Percentiles rank a stretch among this genome's conserved stretches.
Evolutionary conservation across 2,329 filamentous ascomycete species (phyloP).

Genomic region (Fusarium sp.): DNA sequence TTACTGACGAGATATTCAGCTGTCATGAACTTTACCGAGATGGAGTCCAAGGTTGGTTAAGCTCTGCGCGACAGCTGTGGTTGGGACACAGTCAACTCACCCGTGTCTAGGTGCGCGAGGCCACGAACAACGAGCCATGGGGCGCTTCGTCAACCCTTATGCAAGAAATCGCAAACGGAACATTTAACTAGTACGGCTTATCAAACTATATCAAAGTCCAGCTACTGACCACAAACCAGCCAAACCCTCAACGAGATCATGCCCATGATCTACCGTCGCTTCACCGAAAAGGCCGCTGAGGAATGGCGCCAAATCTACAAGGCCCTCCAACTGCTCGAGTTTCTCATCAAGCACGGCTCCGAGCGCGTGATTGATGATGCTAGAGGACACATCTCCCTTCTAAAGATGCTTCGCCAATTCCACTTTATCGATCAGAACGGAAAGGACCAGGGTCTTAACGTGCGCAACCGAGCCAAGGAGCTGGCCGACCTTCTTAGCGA

Average conservation of each 20-base stretch:
- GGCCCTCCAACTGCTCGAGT: conserved; percentile 94
- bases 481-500: conserved; percentile 92
- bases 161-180: conserved; percentile 98
- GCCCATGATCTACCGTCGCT: conserved; percentile 99
- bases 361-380: conserved; percentile 98
- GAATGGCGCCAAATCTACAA: conserved; percentile 99
- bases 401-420: conserved; percentile 99
- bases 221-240: conserved; percentile 59
- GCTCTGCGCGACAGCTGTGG: conserved; percentile 13
- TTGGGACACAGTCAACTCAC: conserved; percentile 29
- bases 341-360: conserved; percentile 97
- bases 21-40: conserved; percentile 98
- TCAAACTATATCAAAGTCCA: conserved; percentile 30
- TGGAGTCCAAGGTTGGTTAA: conserved; percentile 74
- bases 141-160: conserved; percentile 84
- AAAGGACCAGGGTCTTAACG: conserved; percentile 98
- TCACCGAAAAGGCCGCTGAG: conserved; percentile 97
- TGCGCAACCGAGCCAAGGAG: conserved; percentile 96
- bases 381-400: conserved; percentile 89
- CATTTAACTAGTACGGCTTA: conserved; percentile 89
- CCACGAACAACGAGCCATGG: conserved; percentile 99
- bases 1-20: conserved; percentile 64
- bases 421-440: conserved; percentile 96
- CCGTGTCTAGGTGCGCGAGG: conserved; percentile 81
- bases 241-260: conserved; percentile 99